Evolutionary conservation across 2,329 filamentous ascomycete species (phyloP), one percentile per base, ranked within the genome.

Genomic region (Tolypocladium guangdongense): DNA sequence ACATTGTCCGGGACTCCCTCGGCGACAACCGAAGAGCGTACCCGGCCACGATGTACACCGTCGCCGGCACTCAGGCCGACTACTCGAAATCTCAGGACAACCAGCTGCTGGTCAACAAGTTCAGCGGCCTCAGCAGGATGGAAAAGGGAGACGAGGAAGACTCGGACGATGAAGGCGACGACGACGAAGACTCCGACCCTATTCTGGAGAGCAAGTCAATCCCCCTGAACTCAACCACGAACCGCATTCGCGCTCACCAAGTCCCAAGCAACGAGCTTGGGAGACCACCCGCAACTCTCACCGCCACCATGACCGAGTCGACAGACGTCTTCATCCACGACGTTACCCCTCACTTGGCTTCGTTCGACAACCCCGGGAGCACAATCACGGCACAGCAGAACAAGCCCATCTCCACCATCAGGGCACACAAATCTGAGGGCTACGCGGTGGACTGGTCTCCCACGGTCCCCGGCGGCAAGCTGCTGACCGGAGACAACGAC

Each of bases 371-470:
- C 55, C 93, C 93, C 1, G 92, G 93, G 55, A 87, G 84, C 43
- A 77, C 84, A 59, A 82, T 97, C 59, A 84, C 88, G 7, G 78
- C 89, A 2, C 84, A 88, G 64, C 88, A 95, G 66, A 92, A 90
- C 69, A 95, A 95, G 73, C 90, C 93, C 36, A 72, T 95, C 50
- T 87, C 81, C 59, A 96, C 90, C 3, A 84, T 99, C 62, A 83
- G 88, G 61, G 90, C 92, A 62, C 93, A 99, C 80, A 92, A 91
- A 73, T 75, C 84, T 14, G 93, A 99, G 75, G 93, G 93, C 49
- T 99, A 97, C 68, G 93, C 90, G 0, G 72, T 99, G n/a, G 93
- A 96, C 72, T 99, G 93, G 93, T 96, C 91, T 30, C 88, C 90
- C 1, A 59, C 61, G 8, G 79, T 88, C 47, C 82, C 90, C 0